These are phyloP conservation scores for Puccinia coronata DNA, from an alignment of 1,284 basidiomycete species.

Conservation along the genomic window DNA sequence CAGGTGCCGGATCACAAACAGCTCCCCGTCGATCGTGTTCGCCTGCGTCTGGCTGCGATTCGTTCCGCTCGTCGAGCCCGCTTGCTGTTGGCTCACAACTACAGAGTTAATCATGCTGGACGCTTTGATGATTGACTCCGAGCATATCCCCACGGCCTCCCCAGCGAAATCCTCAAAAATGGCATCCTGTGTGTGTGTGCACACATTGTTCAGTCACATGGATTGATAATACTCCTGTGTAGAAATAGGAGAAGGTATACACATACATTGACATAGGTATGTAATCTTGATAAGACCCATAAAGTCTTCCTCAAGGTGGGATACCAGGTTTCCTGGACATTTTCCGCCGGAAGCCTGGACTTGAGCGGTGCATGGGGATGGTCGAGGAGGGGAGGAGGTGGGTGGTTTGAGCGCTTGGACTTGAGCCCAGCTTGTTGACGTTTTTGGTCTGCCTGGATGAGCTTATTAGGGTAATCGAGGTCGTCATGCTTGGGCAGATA, in stretches of 20 bases:
- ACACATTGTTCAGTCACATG: conserved; percentile 14
- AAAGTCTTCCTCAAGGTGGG: conserved; percentile 79
- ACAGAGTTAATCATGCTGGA: conserved; percentile 66
- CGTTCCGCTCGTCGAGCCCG: conserved; percentile 58
- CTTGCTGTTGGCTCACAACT: background rate
- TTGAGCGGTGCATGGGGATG: conserved; percentile 60
- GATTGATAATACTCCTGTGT: background rate
- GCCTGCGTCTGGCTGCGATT: background rate
- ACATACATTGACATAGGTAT: conserved; percentile 84
- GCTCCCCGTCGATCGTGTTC: conserved; percentile 67
- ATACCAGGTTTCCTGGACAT: conserved; percentile 81
- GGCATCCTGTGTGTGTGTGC: conserved; percentile 65
- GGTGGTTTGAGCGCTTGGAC: conserved; percentile 50
- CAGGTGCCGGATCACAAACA: conserved; percentile 87
- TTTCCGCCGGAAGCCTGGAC: conserved; percentile 71
- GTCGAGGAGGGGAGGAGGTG: conserved; percentile 39
- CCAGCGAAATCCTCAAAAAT: conserved; percentile 93
- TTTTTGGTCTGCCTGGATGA: conserved; percentile 62
- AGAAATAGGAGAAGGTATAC: conserved; percentile 16
- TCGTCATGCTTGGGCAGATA: conserved; percentile 75
- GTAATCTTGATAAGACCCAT: conserved; percentile 81
- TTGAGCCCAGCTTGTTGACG: conserved; percentile 54
- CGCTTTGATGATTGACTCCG: conserved; percentile 72
- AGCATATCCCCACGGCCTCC: conserved; percentile 79
- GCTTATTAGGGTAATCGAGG: conserved; percentile 77